Evolutionary conservation across 2,329 filamentous ascomycete species (phyloP).

Genomic region (Beauveria australis): DNA sequence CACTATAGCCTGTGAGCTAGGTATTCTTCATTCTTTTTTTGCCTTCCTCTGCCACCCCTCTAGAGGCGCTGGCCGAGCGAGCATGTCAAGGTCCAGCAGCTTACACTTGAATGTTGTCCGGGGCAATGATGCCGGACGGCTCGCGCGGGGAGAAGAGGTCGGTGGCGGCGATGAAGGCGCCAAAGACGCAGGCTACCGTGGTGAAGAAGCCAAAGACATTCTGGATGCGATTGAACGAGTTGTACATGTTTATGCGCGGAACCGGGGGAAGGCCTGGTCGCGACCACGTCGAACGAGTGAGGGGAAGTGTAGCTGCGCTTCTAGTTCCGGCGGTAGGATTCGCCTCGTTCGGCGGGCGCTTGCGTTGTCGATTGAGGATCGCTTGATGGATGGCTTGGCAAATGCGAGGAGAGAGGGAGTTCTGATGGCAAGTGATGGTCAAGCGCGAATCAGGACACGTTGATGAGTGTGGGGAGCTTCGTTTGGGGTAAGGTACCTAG

Average conservation of each 20-base stretch:
- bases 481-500: neutral
- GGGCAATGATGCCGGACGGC: slow-evolving; percentile 53
- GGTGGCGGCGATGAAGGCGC: slow-evolving; percentile 69
- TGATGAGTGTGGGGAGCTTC: neutral
- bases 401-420: slow-evolving; percentile 8
- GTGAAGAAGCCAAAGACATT: slow-evolving; percentile 98
- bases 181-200: slow-evolving; percentile 78
- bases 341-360: neutral
- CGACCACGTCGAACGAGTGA: neutral
- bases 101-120: slow-evolving; percentile 81
- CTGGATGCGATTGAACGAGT: slow-evolving; percentile 73
- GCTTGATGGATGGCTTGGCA: slow-evolving; percentile 11
- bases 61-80: too few species aligned
- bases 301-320: neutral
- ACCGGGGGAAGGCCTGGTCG: neutral
- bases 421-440: neutral
- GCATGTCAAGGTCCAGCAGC: slow-evolving; percentile 18
- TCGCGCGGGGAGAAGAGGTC: slow-evolving; percentile 63
- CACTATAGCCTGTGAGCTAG: slow-evolving; percentile 41
- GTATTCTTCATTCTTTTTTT: neutral
- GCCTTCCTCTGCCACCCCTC: too few species aligned
- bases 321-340: neutral
- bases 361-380: neutral
- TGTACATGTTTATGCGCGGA: slow-evolving; percentile 93
- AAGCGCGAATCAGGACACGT: slow-evolving; percentile 10